Base-by-base conservation (phyloP, 441 rosid species). In the Pelargonium fulgidum region DNA sequence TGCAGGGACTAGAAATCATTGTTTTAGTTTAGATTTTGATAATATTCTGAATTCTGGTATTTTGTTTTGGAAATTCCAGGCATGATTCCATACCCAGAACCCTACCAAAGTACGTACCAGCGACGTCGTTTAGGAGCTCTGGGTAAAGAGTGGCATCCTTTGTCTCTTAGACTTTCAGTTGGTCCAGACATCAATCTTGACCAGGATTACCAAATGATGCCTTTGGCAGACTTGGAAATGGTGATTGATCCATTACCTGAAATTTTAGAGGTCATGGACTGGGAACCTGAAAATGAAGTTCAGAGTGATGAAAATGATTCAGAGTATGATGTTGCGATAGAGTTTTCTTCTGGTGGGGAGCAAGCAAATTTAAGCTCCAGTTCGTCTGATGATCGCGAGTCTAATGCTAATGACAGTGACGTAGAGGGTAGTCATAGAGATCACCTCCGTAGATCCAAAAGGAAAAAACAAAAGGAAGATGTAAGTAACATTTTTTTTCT, bases 41-140 rank as follows among this genome's bases (percentile, higher is more conserved):
- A 19, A 70, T 70, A 71, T 65, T 70, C 72, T 66, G 24, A 74
- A 36, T 73, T 66, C 42, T 68, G 58, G 20, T 68, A 66, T 59
- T 62, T 70, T 69, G 36, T 4, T 77, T 66, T 36, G 78, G 63
- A 72, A 71, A 66, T 76, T 47, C 74, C 74, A 92, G 99, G 84
- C 65, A 90, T 92, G 99, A 84, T 85, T 72, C 99, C 99, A 20
- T 94, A 92, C 71, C 81, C 89, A 63, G 99, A 95, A 80, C 98
- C 97, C 70, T 95, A 92, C 75, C 99, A 95, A 80, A 91, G 89
- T 75, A 85, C 84, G 89, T 95, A 88, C 85, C 99, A 95, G 83
- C 84, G 85, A 77, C 89, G 98, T 41, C 85, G 99, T n/a, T 83
- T 95, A 64, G 98, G 96, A 61, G 90, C 98, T 79, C 76, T 95